These are phyloP conservation scores for Diaporthe sp. DNA, from an alignment of 2,329 filamentous ascomycete species.

Conservation along the genomic window DNA sequence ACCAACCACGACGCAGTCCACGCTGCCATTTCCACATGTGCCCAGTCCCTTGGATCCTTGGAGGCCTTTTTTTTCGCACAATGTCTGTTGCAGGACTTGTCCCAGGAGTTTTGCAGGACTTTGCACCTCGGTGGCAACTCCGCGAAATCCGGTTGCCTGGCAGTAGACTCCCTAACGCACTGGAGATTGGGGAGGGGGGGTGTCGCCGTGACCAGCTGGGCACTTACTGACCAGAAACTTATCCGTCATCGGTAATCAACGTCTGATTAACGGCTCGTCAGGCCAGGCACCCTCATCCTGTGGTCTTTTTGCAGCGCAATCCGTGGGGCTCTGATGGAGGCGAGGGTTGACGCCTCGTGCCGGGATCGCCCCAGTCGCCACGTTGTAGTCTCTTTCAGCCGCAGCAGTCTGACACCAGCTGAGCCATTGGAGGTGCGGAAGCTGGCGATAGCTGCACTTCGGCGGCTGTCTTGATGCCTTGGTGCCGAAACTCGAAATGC, in stretches of 20 bases:
- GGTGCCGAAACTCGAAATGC: conserved; percentile 10
- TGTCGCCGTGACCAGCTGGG: not conserved
- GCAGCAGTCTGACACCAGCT: conserved; percentile 31
- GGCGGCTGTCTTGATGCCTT: conserved; percentile 2
- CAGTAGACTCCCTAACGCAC: not conserved
- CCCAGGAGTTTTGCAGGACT: not conserved
- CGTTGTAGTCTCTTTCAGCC: conserved; percentile 20
- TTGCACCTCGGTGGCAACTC: not conserved
- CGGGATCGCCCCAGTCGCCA: conserved; percentile 22
- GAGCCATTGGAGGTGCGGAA: not conserved
- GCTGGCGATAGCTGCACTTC: conserved; percentile 8
- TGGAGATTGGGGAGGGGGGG: too few relatives aligned
- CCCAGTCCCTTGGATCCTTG: not conserved
- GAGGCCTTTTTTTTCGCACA: not conserved
- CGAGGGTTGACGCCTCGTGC: conserved; percentile 8
- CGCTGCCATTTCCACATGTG: not conserved
- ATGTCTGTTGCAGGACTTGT: not conserved
- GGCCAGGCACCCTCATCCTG: conserved; percentile 12
- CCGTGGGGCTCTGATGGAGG: conserved; percentile 8
- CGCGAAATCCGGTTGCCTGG: not conserved
- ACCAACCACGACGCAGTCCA: not conserved
- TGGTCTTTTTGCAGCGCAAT: not conserved
- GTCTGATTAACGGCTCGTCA: conserved; percentile 3
- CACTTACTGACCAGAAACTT: conserved; percentile 6
- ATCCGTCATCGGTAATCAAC: conserved; percentile 5